A percentile compares a stretch with the other conserved stretches of the same genome.
phyloP scores from a whole-genome alignment of 306 rosid genomes.

The Arachis hypogaea region DNA sequence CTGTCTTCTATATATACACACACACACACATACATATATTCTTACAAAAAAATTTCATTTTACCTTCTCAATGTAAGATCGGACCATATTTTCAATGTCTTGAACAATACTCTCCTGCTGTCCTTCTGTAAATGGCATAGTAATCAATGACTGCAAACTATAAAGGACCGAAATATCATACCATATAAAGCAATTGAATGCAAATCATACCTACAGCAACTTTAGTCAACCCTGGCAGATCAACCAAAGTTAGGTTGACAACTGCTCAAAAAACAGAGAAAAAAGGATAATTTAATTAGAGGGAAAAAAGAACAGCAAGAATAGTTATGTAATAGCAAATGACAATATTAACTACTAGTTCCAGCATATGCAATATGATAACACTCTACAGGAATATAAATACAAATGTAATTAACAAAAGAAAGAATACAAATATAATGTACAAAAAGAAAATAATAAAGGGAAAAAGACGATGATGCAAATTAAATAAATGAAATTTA shows the following conservation, averaged over 20 bases:
- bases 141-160: constrained; percentile 24
- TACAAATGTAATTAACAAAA: neutral
- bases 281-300: constrained; percentile 20
- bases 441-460: neutral
- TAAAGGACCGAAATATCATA: neutral
- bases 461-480: neutral
- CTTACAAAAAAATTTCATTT: neutral
- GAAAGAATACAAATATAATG: too few relatives aligned
- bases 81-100: constrained; percentile 88
- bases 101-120: constrained; percentile 80
- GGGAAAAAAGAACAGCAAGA: neutral
- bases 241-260: constrained; percentile 93
- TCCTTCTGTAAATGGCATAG: constrained; percentile 62
- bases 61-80: constrained; percentile 82
- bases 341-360: constrained; percentile 23
- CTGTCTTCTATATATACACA: neutral
- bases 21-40: too few relatives aligned
- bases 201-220: constrained; percentile 84
- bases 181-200: constrained; percentile 1
- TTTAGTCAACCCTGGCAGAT: constrained; percentile 95
- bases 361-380: constrained; percentile 7
- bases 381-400: constrained; percentile 24
- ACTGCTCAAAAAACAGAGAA: constrained; percentile 57
- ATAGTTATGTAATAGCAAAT: constrained; percentile 4
- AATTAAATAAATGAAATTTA: constrained; percentile 1